phyloP scores from a whole-genome alignment of 2,329 filamentous ascomycete species.

The Aspergillus bombycis region DNA sequence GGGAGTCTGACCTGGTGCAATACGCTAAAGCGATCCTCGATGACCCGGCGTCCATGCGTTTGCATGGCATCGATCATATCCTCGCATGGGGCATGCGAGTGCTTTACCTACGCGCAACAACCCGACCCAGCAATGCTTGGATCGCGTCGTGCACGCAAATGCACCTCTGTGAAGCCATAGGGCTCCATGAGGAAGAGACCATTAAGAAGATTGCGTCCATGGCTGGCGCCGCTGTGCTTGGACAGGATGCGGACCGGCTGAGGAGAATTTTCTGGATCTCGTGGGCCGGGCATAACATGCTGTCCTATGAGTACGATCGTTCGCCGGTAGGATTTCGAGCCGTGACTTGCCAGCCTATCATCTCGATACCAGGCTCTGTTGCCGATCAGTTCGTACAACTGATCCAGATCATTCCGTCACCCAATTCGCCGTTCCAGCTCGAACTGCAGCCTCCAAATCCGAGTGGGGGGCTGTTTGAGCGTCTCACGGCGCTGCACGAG shows the following conservation, averaged over 20 bases:
- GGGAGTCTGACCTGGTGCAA: conserved; percentile 32
- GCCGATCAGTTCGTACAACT: conserved; percentile 34
- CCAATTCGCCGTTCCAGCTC: conserved; percentile 29
- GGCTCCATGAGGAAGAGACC: conserved; percentile 33
- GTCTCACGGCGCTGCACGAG: conserved; percentile 23
- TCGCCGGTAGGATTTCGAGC: conserved; percentile 29
- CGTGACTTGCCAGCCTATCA: conserved; percentile 30
- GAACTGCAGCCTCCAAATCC: conserved; percentile 17
- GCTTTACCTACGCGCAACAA: conserved; percentile 35
- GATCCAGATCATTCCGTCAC: conserved; percentile 31
- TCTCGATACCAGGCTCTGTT: conserved; percentile 24
- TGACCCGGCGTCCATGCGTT: conserved; percentile 32
- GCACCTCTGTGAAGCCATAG: conserved; percentile 34
- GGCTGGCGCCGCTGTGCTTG: conserved; percentile 23
- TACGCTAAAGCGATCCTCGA: conserved; percentile 38
- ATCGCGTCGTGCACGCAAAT: conserved; percentile 35
- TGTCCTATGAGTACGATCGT: conserved; percentile 37
- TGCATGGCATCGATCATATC: conserved; percentile 31
- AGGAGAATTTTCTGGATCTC: conserved; percentile 38
- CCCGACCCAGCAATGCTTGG: conserved; percentile 36
- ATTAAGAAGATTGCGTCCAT: conserved; percentile 31
- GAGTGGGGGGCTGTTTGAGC: conserved; percentile 28
- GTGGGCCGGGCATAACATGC: conserved; percentile 36
- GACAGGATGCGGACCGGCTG: conserved; percentile 35
- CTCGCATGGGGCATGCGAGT: conserved; percentile 35